Evolutionary conservation across 305 asterid genomes (phyloP).

Genomic region (Fraxinus floribunda): DNA sequence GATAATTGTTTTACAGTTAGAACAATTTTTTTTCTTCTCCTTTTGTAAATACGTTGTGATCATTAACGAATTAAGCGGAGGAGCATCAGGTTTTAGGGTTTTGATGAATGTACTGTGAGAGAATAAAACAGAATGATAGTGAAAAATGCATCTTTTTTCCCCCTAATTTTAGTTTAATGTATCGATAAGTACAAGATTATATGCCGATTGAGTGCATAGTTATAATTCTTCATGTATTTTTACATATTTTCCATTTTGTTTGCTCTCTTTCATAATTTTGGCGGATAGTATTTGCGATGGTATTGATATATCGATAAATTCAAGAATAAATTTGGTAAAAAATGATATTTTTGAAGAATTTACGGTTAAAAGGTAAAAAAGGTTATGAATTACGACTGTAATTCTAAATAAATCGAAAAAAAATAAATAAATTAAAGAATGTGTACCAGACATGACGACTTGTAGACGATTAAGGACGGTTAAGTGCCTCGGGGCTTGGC

Average conservation of each 20-base stretch:
- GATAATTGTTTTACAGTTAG: background rate
- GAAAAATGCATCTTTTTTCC: background rate
- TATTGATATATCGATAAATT: no score
- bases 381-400: no score
- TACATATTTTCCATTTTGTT: background rate
- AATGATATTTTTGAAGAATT: background rate
- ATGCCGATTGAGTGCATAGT: no score
- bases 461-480: no score
- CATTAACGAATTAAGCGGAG: slow-evolving; percentile 21
- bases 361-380: no score
- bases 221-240: background rate
- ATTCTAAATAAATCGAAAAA: no score
- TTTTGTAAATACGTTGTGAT: slow-evolving; percentile 33
- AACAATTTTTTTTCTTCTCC: slow-evolving; percentile 4
- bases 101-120: slow-evolving; percentile 2
- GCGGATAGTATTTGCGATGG: background rate
- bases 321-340: no score
- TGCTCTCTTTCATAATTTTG: background rate
- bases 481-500: no score
- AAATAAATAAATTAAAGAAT: no score
- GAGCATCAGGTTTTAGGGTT: slow-evolving; percentile 2
- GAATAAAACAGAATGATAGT: background rate
- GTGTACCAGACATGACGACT: no score
- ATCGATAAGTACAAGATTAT: background rate
- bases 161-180: background rate